Conservation (phyloP, 1,139 yeast genomes). For the Geotrichum reessii region DNA sequence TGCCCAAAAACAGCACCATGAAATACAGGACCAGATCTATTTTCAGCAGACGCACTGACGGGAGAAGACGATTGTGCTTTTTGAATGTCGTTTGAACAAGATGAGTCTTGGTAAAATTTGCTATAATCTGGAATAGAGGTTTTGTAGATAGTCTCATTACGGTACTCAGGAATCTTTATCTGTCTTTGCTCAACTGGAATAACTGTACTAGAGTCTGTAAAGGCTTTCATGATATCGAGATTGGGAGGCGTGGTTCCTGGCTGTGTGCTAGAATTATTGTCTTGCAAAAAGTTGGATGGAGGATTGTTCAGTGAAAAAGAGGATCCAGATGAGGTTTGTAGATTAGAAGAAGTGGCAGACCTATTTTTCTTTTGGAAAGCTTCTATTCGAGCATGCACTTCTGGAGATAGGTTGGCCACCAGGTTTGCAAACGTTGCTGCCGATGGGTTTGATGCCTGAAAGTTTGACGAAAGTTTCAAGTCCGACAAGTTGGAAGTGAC, state of each 20-base stretch:
- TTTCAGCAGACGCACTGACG: background rate
- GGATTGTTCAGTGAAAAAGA: background rate
- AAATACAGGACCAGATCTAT: background rate
- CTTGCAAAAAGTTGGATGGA: background rate
- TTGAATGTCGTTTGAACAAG: background rate
- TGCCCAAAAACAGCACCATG: conserved; percentile 14
- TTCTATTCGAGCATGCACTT: conserved; percentile 66
- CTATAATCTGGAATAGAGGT: conserved; percentile 18
- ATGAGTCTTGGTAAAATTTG: background rate
- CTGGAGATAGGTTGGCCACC: conserved; percentile 43
- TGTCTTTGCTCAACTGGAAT: conserved; percentile 5
- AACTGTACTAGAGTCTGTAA: conserved; percentile 1
- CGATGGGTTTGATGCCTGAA: conserved; percentile 13
- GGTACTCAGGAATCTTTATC: background rate
- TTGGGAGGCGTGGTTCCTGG: conserved; percentile 3
- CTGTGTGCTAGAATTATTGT: background rate
- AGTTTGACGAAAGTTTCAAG: conserved; percentile 6
- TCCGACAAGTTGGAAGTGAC: conserved; percentile 1
- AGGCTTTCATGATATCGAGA: conserved; percentile 2
- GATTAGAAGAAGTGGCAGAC: conserved; percentile 1
- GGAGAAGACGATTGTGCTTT: background rate
- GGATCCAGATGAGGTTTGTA: background rate
- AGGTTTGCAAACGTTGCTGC: conserved; percentile 19
- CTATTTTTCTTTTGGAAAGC: conserved; percentile 49
- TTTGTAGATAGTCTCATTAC: conserved; percentile 12